Evolutionary conservation across 2,329 filamentous ascomycete species (phyloP).

Genomic region (Fusarium paranaense): DNA sequence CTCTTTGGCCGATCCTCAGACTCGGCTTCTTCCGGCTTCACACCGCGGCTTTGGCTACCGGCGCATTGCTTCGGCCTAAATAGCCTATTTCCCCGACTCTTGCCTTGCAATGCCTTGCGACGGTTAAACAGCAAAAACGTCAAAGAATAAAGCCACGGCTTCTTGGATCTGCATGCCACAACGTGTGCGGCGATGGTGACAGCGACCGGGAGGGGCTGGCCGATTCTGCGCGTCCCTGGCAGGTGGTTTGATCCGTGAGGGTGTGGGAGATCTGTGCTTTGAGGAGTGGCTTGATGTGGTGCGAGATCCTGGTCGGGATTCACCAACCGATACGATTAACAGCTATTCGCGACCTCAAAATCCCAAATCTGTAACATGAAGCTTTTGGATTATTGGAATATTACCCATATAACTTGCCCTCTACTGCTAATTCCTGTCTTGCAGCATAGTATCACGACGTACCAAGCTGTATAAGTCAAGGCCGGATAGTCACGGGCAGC

Average conservation of each 20-base stretch:
- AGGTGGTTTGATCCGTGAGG: neutral
- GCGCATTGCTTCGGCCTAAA: conserved; percentile 43
- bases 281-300: neutral
- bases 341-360: neutral
- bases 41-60: conserved; percentile 35
- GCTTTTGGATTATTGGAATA: neutral
- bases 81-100: neutral
- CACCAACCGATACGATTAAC: neutral
- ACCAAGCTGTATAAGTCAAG: too few relatives aligned
- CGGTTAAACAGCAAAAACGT: neutral
- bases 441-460: neutral
- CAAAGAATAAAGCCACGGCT: neutral
- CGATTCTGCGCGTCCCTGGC: neutral
- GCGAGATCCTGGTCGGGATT: neutral
- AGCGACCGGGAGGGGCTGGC: neutral
- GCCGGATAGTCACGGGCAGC: neutral
- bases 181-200: neutral
- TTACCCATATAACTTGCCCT: neutral
- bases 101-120: neutral
- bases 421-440: neutral
- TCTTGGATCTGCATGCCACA: neutral
- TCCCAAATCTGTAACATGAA: too few relatives aligned
- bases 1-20: conserved; percentile 34
- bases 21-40: conserved; percentile 36
- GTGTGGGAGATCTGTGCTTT: conserved; percentile 2